A percentile compares a stretch with the other conserved stretches of the same genome.
phyloP scores from a whole-genome alignment of 371 early-diverging fungal species.

The Apophysomyces elegans region DNA sequence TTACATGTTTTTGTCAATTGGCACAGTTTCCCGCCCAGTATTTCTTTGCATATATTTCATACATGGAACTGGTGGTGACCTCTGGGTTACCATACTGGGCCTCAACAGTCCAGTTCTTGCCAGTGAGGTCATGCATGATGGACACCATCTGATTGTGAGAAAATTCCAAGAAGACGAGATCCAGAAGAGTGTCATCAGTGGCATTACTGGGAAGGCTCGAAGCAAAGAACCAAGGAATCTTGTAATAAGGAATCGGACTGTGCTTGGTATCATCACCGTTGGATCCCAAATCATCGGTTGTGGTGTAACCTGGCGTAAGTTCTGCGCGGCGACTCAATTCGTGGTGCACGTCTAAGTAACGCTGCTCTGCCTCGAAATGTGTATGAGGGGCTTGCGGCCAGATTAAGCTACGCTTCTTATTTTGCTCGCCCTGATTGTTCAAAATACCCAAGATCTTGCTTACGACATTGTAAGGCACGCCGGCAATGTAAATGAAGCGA shows the following conservation, averaged over 20 bases:
- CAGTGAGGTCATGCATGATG: conserved; percentile 31
- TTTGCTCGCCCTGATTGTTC: conserved; percentile 59
- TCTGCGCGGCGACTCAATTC: conserved; percentile 5
- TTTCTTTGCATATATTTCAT: conserved; percentile 20
- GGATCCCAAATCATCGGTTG: conserved; percentile 54
- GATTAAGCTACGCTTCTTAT: conserved; percentile 52
- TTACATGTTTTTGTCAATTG: conserved; percentile 10
- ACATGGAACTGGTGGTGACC: conserved; percentile 39
- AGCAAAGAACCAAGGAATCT: conserved; percentile 47
- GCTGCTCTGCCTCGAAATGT: neutral
- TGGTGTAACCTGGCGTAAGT: conserved; percentile 63
- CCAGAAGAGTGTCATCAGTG: conserved; percentile 26
- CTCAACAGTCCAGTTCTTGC: conserved; percentile 24
- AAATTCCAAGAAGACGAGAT: conserved; percentile 41
- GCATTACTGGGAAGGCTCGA: conserved; percentile 23
- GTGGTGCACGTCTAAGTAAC: neutral
- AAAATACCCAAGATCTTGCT: conserved; percentile 52
- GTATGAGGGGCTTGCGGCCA: conserved; percentile 31
- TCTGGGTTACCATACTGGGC: conserved; percentile 24
- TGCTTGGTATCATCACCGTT: conserved; percentile 50
- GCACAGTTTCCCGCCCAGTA: conserved; percentile 13
- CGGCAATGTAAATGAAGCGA: conserved; percentile 41
- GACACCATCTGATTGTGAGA: conserved; percentile 30
- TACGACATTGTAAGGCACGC: conserved; percentile 39
- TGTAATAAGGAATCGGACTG: conserved; percentile 42